Percentiles rank a stretch among this genome's conserved stretches.
Conservation (phyloP, 192 early-diverging fungal species). For the Cladochytrium replicatum region DNA sequence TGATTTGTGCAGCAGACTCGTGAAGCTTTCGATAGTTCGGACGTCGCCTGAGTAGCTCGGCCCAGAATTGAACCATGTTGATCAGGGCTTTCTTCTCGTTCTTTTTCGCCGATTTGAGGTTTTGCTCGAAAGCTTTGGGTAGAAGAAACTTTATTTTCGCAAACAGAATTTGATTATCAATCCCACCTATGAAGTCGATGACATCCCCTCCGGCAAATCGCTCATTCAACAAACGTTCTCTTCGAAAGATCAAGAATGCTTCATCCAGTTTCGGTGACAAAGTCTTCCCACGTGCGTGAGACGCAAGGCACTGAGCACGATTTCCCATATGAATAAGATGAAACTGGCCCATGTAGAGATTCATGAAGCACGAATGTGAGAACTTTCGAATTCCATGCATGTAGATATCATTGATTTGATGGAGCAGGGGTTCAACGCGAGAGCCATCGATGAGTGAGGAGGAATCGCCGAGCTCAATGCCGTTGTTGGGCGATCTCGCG, state of each 20-base stretch:
- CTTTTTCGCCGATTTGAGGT: slow-evolving; percentile 4
- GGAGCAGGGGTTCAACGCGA: neutral
- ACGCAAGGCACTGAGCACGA: slow-evolving; percentile 30
- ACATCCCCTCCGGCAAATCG: slow-evolving; percentile 32
- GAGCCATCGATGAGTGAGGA: too few relatives aligned
- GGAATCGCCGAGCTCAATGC: neutral
- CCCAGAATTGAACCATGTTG: slow-evolving; percentile 38
- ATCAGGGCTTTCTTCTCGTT: too few relatives aligned
- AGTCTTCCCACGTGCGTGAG: slow-evolving; percentile 20
- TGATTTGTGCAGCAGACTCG: slow-evolving; percentile 17
- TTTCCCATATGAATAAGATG: slow-evolving; percentile 28
- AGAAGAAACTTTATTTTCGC: too few relatives aligned
- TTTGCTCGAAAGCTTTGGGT: slow-evolving; percentile 18
- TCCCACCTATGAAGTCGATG: slow-evolving; percentile 42
- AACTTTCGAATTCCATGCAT: slow-evolving; percentile 4
- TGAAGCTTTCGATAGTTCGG: slow-evolving; percentile 29
- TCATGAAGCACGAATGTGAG: slow-evolving; percentile 24
- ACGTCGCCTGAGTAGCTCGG: slow-evolving; percentile 21
- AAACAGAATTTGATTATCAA: slow-evolving; percentile 25
- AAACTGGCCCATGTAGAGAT: slow-evolving; percentile 27
- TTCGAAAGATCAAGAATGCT: slow-evolving; percentile 34
- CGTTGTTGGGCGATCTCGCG: neutral
- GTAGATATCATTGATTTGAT: slow-evolving; percentile 18
- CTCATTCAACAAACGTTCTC: slow-evolving; percentile 33
- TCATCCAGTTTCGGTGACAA: slow-evolving; percentile 30